phyloP scores from a whole-genome alignment of 2,329 filamentous ascomycete genomes.

The Cordyceps pruinosa region DNA sequence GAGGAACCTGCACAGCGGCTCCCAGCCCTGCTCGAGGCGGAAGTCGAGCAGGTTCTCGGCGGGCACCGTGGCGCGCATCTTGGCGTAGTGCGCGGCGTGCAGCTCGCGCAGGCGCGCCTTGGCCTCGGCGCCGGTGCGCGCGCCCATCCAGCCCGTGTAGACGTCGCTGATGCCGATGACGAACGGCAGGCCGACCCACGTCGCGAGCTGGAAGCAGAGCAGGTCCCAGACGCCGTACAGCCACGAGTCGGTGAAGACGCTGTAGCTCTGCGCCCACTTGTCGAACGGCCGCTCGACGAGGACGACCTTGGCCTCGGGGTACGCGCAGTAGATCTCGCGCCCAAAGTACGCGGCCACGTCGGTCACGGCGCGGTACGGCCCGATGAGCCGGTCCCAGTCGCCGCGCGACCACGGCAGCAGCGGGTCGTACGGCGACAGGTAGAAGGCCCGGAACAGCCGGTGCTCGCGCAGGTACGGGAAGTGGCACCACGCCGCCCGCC shows the following conservation, averaged over 20 bases:
- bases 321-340: not conserved
- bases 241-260: constrained; percentile 11
- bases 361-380: constrained; percentile 6
- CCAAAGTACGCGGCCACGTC: constrained; percentile 9
- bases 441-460: constrained; percentile 10
- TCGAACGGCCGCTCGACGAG: constrained; percentile 7
- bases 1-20: constrained; percentile 28
- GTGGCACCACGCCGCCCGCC: constrained; percentile 11
- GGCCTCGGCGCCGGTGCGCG: constrained; percentile 16
- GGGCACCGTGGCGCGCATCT: constrained; percentile 25
- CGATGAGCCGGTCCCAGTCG: constrained; percentile 12
- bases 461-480: constrained; percentile 9
- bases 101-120: constrained; percentile 23
- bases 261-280: constrained; percentile 6
- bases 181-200: constrained; percentile 8
- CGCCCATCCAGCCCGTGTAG: constrained; percentile 8
- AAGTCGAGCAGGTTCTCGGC: constrained; percentile 29
- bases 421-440: constrained; percentile 7
- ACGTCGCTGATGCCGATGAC: constrained; percentile 7
- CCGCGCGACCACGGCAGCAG: constrained; percentile 10
- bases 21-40: constrained; percentile 29
- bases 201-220: constrained; percentile 7
- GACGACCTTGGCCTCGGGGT: constrained; percentile 8
- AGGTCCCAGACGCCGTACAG: constrained; percentile 5
- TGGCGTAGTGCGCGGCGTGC: constrained; percentile 10